Evolutionary conservation across 768 basidiomycete species (phyloP), one percentile per base, ranked within the genome.

Genomic region (Auriculariales sp.): DNA sequence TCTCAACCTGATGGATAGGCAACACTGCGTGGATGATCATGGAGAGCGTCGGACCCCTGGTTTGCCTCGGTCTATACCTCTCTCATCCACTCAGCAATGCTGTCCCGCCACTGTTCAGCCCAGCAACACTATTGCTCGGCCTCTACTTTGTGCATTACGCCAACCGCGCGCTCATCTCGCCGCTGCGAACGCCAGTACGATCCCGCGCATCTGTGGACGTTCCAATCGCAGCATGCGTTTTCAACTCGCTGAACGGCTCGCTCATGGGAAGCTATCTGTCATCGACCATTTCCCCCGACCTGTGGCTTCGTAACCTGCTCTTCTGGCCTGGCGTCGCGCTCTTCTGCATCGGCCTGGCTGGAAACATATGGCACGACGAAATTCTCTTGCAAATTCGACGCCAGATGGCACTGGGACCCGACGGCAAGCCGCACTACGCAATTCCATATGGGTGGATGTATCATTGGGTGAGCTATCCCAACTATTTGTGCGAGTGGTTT

Each of bases 401-500:
- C 54, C 77, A 77, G 31, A 77, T 80, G 6, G 30, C 49, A 30
- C 15, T 49, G 52, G 22, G 56, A 56, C n/a, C 34, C 28, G 42
- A 55, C 29, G 47, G 50, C 46, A 52, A 53, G 47, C 55, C 48
- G n/a, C 70, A 86, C 63, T 89, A 89, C 60, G 79, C 80, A 3
- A 81, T 92, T 52, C 91, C 94, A 0, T 74, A 81, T 47, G 88
- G 85, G 0, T 73, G 77, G 19, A 66, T 94, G n/a, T 95, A 84
- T 70, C 57, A 62, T 35, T 81, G 76, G 59, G 68, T 97, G 57
- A 89, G 90, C 4, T 94, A 81, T 66, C 94, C 94, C 9, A 91
- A 95, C 63, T 98, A 97, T 66, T 67, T 90, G 17, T 90, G 83
- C 65, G 94, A 97, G 61, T 98, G 94, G 94, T 52, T 83, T 49